Evolutionary conservation across 1,284 basidiomycete species (phyloP).

Genomic region (Austropuccinia psidii): DNA sequence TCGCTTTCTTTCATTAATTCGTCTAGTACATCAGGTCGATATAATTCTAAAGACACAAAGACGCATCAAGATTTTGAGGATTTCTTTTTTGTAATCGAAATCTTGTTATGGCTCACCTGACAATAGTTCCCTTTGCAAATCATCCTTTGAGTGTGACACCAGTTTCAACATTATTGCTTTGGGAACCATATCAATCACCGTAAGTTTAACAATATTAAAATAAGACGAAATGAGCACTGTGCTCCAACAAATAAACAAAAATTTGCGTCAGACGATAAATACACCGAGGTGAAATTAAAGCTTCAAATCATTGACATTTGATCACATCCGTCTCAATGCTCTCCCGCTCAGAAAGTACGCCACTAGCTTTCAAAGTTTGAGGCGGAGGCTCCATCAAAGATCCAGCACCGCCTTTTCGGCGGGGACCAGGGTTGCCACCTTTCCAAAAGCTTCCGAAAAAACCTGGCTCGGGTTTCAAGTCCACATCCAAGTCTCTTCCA

Average conservation of each 20-base stretch:
- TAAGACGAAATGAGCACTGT: constrained; percentile 77
- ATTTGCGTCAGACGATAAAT: constrained; percentile 1
- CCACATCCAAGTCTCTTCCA: constrained; percentile 85
- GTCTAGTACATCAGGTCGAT: constrained; percentile 79
- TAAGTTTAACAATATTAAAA: constrained; percentile 95
- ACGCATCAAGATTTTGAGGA: too few species aligned
- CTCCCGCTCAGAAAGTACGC: constrained; percentile 88
- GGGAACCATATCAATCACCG: constrained; percentile 99
- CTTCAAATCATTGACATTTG: constrained; percentile 51
- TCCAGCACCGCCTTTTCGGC: constrained; percentile 60
- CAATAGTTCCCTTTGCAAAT: constrained; percentile 77
- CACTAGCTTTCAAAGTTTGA: constrained; percentile 79
- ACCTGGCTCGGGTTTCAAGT: constrained; percentile 69
- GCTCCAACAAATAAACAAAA: constrained; percentile 54
- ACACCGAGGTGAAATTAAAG: not conserved
- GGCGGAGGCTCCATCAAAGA: constrained; percentile 77
- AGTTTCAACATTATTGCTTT: constrained; percentile 85
- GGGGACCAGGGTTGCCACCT: constrained; percentile 52
- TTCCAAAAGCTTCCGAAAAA: constrained; percentile 92
- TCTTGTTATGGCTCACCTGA: not conserved
- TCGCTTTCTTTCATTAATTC: constrained; percentile 78
- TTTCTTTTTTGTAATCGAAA: too few species aligned
- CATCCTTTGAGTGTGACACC: constrained; percentile 85
- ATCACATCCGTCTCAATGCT: constrained; percentile 99
- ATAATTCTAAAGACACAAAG: constrained; percentile 60